A percentile compares a stretch with the other conserved stretches of the same genome.
Evolutionary conservation across 176 grass and related monocot species (phyloP).

Genomic region (Oryza nivara): DNA sequence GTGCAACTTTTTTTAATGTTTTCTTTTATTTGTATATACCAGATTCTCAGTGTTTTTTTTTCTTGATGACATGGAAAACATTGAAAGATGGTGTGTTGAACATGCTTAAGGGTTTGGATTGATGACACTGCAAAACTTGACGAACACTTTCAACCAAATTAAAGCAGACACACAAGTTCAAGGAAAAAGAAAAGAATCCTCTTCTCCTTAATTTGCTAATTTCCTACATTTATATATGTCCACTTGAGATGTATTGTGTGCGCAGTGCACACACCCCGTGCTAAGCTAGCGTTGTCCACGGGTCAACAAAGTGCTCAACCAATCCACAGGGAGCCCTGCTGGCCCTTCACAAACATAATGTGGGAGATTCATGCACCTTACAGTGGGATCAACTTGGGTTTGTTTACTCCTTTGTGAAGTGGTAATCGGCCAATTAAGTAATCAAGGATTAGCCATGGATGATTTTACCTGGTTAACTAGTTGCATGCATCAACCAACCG

Average conservation of each 20-base stretch:
- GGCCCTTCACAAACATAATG: background rate
- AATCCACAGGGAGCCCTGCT: constrained; percentile 16
- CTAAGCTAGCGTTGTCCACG: constrained; percentile 11
- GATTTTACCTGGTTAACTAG: background rate
- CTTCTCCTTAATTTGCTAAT: background rate
- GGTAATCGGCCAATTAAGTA: background rate
- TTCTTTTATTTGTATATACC: no score
- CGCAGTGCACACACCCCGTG: constrained; percentile 3
- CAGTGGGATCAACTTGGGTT: constrained; percentile 6
- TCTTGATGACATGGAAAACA: no score
- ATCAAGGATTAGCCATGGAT: background rate
- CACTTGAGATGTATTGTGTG: background rate
- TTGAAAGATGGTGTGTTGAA: no score
- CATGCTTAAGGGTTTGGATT: no score
- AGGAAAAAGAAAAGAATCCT: background rate
- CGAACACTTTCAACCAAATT: no score
- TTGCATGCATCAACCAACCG: background rate
- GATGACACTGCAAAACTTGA: no score
- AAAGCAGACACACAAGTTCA: no score
- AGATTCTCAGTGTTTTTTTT: no score
- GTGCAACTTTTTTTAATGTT: no score
- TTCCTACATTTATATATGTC: background rate
- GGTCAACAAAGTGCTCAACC: constrained; percentile 34
- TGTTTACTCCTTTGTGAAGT: background rate
- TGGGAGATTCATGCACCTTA: background rate